Conservation (phyloP, 495 filamentous ascomycete species). For the Choiromyces venosus region DNA sequence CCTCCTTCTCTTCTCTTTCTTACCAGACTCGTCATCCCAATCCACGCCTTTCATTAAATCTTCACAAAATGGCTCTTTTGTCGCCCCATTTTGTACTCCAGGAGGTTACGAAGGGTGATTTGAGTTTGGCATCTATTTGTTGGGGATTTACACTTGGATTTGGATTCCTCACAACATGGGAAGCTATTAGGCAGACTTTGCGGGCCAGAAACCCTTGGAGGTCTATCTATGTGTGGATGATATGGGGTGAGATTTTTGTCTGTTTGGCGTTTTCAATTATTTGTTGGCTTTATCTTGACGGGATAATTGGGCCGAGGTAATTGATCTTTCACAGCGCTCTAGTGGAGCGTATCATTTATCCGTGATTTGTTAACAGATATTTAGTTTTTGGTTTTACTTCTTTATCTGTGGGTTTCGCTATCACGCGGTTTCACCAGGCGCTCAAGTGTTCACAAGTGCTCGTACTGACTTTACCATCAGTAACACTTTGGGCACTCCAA, state of each 20-base stretch:
- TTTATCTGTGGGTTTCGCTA: conserved; percentile 36
- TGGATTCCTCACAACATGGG: conserved; percentile 46
- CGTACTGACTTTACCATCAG: conserved; percentile 10
- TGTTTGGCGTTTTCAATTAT: conserved; percentile 44
- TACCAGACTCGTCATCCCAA: not conserved
- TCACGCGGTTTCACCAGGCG: not conserved
- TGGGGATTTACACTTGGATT: conserved; percentile 47
- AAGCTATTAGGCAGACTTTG: conserved; percentile 43
- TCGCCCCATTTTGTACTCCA: conserved; percentile 14
- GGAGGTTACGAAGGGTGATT: conserved; percentile 37
- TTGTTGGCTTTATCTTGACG: conserved; percentile 45
- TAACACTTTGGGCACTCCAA: conserved; percentile 45
- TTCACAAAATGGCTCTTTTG: conserved; percentile 19
- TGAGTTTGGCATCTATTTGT: conserved; percentile 44
- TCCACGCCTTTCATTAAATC: not conserved
- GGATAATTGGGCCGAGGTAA: conserved; percentile 41
- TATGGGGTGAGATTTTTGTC: conserved; percentile 47
- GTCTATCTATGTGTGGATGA: conserved; percentile 45
- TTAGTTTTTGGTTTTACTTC: conserved; percentile 17
- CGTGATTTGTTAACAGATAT: not conserved
- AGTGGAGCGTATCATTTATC: not conserved
- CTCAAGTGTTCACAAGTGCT: not conserved
- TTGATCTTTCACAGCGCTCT: conserved; percentile 4
- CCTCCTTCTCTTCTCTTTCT: not conserved
- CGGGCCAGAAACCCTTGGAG: conserved; percentile 36